Conservation (phyloP, 1,139 yeast species). For the Geotrichum carabidarum region DNA sequence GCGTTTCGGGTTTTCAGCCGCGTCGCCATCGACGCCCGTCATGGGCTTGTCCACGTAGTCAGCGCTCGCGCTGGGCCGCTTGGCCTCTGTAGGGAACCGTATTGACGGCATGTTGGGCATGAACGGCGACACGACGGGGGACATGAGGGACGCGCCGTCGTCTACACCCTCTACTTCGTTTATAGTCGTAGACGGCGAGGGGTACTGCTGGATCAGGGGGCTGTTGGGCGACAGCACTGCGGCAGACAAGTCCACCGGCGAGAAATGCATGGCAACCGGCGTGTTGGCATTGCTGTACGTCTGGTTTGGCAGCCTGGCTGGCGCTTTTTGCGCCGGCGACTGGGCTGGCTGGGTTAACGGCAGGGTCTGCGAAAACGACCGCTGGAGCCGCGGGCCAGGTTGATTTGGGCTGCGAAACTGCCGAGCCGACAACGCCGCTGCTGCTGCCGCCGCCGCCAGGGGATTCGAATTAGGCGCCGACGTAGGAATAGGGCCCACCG, state of each 20-base stretch:
- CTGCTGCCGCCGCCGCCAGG: constrained; percentile 17
- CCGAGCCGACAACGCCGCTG: constrained; percentile 18
- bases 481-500: not conserved
- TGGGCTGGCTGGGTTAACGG: constrained; percentile 10
- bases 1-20: constrained; percentile 16
- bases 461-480: constrained; percentile 5
- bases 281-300: constrained; percentile 9
- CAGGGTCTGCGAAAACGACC: constrained; percentile 12
- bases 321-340: constrained; percentile 4
- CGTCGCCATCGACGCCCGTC: not conserved
- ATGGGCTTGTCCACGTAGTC: constrained; percentile 13
- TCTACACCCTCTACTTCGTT: constrained; percentile 12
- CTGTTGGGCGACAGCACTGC: constrained; percentile 14
- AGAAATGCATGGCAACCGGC: constrained; percentile 8
- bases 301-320: not conserved
- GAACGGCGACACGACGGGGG: constrained; percentile 20
- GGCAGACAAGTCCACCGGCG: constrained; percentile 8
- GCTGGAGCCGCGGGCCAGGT: constrained; percentile 9
- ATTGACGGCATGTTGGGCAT: constrained; percentile 15
- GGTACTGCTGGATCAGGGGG: constrained; percentile 5
- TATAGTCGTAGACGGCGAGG: constrained; percentile 15
- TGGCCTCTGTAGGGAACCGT: constrained; percentile 16
- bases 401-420: constrained; percentile 11
- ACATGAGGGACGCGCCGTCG: constrained; percentile 13
- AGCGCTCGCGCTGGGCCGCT: constrained; percentile 12